Percentiles rank a stretch among this genome's conserved stretches.
Conservation (phyloP, 352 stramenopile species). For the Globisporangium uncinulatum region DNA sequence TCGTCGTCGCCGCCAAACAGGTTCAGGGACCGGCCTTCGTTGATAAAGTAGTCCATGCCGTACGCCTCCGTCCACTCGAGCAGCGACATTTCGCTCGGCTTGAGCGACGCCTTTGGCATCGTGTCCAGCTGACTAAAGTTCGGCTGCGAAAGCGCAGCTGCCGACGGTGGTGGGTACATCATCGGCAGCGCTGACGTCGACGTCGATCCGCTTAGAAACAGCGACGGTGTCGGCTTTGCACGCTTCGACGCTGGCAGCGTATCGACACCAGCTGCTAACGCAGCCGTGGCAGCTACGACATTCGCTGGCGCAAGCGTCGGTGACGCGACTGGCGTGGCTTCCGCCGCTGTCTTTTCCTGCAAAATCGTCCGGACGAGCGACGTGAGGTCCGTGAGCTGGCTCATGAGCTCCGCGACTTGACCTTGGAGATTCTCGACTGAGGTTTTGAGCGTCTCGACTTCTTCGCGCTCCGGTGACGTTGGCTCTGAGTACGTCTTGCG, state of each 20-base stretch:
- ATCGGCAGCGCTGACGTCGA: neutral
- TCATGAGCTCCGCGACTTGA: slow-evolving; percentile 76
- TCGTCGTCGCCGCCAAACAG: slow-evolving; percentile 61
- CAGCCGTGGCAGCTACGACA: too few species aligned
- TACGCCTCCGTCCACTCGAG: slow-evolving; percentile 79
- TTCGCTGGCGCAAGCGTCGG: neutral
- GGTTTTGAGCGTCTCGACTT: slow-evolving; percentile 71
- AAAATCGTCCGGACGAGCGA: slow-evolving; percentile 67
- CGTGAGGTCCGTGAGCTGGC: slow-evolving; percentile 66
- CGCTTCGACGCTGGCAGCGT: slow-evolving; percentile 36
- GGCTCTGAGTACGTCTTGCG: slow-evolving; percentile 86
- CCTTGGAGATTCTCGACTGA: slow-evolving; percentile 67
- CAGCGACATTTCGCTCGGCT: slow-evolving; percentile 57
- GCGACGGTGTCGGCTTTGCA: slow-evolving; percentile 16
- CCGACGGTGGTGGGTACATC: slow-evolving; percentile 12
- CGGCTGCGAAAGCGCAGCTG: slow-evolving; percentile 10
- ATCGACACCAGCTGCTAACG: slow-evolving; percentile 7
- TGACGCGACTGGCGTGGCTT: slow-evolving; percentile 3
- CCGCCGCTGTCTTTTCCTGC: slow-evolving; percentile 46
- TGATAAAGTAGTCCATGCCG: slow-evolving; percentile 76
- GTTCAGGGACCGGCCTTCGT: slow-evolving; percentile 46
- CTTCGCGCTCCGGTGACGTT: slow-evolving; percentile 62
- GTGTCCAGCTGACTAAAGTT: slow-evolving; percentile 28
- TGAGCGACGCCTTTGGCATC: slow-evolving; percentile 32
- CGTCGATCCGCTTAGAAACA: neutral